phyloP scores from a whole-genome alignment of 176 grass and related monocot species.

The Otatea glauca region DNA sequence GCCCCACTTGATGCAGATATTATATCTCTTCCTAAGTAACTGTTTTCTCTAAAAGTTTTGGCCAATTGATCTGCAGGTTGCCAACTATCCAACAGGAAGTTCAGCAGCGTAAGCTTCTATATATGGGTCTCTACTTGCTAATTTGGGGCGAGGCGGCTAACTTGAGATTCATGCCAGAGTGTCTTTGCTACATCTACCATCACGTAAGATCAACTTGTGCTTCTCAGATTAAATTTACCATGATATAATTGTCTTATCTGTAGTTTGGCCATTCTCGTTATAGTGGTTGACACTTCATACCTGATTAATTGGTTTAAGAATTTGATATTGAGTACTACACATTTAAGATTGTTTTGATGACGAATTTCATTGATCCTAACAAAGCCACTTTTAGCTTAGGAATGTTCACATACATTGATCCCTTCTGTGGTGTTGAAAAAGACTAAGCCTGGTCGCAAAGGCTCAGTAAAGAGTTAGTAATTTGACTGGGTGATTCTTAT shows the following conservation, averaged over 20 bases:
- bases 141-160: slow-evolving; percentile 99
- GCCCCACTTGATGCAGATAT: background rate
- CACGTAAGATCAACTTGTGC: slow-evolving; percentile 70
- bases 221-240: slow-evolving; percentile 3
- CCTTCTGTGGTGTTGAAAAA: background rate
- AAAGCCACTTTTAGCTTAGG: background rate
- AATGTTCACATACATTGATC: background rate
- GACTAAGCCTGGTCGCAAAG: background rate
- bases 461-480: background rate
- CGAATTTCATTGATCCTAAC: slow-evolving; percentile 5
- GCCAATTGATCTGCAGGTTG: slow-evolving; percentile 60
- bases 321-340: slow-evolving; percentile 3
- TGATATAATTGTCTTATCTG: background rate
- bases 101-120: slow-evolving; percentile 97
- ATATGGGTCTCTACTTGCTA: slow-evolving; percentile 90
- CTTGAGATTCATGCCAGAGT: slow-evolving; percentile 98
- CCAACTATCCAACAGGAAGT: slow-evolving; percentile 99
- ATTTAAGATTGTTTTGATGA: background rate
- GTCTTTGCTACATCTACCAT: slow-evolving; percentile 98
- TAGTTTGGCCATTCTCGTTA: background rate
- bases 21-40: background rate
- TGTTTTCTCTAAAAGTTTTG: background rate
- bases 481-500: background rate
- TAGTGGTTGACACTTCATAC: background rate
- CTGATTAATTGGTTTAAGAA: background rate